Evolutionary conservation across 208 protist genomes (phyloP).

Genomic region (Leishmania braziliensis): DNA sequence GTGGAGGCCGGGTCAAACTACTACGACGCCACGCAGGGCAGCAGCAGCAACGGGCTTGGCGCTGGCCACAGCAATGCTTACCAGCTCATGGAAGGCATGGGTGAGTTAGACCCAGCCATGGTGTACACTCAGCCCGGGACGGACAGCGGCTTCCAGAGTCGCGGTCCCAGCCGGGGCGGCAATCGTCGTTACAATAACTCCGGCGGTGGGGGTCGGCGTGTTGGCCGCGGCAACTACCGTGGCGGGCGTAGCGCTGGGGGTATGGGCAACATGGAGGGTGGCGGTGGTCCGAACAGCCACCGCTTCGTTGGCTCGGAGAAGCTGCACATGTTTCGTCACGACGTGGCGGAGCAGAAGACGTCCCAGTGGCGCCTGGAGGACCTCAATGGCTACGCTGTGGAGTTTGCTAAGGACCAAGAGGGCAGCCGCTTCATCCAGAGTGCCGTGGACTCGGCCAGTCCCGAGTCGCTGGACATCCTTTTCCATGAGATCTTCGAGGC

Average conservation of each 20-base stretch:
- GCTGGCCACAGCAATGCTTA: conserved; percentile 21
- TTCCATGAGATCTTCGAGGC: conserved; percentile 94
- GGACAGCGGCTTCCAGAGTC: conserved; percentile 19
- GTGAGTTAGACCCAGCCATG: conserved; percentile 20
- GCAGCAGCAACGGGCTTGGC: conserved; percentile 17
- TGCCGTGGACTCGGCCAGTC: conserved; percentile 88
- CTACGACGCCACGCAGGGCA: conserved; percentile 32
- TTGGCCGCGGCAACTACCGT: conserved; percentile 21
- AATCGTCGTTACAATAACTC: conserved; percentile 25
- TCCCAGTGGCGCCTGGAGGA: conserved; percentile 75
- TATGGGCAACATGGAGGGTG: conserved; percentile 32
- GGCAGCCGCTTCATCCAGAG: conserved; percentile 98
- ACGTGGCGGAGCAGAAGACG: conserved; percentile 46
- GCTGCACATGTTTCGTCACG: conserved; percentile 68
- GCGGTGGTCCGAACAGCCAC: conserved; percentile 32
- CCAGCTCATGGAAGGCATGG: conserved; percentile 30
- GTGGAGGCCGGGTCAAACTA: conserved; percentile 20
- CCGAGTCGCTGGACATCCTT: conserved; percentile 85
- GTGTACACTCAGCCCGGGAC: conserved; percentile 22
- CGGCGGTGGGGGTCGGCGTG: conserved; percentile 1
- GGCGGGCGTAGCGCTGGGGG: conserved; percentile 34
- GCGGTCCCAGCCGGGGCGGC: conserved; percentile 24
- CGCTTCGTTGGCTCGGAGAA: conserved; percentile 59
- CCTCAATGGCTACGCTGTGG: conserved; percentile 92
- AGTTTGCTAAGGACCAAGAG: conserved; percentile 97